Evolutionary conservation across 176 grass and related monocot genomes (phyloP).

Genomic region (Aegilops speltoides): DNA sequence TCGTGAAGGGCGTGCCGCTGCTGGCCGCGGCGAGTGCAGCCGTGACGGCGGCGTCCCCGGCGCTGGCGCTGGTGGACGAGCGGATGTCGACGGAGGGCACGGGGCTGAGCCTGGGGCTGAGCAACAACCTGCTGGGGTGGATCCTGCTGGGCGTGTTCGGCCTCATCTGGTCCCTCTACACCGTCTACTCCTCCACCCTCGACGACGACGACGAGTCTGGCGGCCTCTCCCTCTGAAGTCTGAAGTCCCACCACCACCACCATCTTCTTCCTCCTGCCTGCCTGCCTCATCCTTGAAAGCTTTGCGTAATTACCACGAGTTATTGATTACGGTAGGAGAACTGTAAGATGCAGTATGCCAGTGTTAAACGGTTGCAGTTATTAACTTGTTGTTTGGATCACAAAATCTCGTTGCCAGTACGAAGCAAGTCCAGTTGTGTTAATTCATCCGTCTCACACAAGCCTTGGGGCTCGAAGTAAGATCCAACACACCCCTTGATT

Average conservation of each 20-base stretch:
- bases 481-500: too few species aligned
- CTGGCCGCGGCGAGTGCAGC: conserved; percentile 38
- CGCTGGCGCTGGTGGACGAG: conserved; percentile 92
- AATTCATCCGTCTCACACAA: not conserved
- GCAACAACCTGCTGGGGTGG: conserved; percentile 95
- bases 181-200: conserved; percentile 85
- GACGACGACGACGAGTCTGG: conserved; percentile 95
- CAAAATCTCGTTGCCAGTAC: too few species aligned
- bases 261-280: not conserved
- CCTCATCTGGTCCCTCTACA: conserved; percentile 95
- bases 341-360: not conserved
- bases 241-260: not conserved
- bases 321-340: not conserved
- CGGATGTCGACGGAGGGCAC: conserved; percentile 91
- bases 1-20: conserved; percentile 18
- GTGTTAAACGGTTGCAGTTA: not conserved
- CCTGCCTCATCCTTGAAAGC: not conserved
- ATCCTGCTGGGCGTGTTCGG: conserved; percentile 81
- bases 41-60: conserved; percentile 38
- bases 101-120: conserved; percentile 81
- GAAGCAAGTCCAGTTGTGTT: not conserved
- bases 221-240: conserved; percentile 76
- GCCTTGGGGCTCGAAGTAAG: too few species aligned
- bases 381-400: not conserved
- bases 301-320: not conserved